A percentile compares a stretch with the other conserved stretches of the same genome.
These are phyloP conservation scores for Pterocarpus santalinus DNA, from an alignment of 306 rosid species.

Conservation along the genomic window DNA sequence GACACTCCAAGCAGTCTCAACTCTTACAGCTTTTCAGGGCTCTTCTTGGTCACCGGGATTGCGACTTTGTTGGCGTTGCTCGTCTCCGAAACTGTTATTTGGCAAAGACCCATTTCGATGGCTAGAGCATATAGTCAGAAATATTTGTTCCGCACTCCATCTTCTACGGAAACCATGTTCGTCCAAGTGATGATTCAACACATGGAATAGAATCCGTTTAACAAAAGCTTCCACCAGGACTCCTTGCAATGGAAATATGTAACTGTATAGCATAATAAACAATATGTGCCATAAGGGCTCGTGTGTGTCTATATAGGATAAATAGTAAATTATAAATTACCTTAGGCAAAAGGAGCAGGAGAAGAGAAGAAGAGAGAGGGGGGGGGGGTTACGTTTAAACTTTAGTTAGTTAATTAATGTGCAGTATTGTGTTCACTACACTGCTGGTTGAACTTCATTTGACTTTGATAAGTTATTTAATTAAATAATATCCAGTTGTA, in stretches of 20 bases:
- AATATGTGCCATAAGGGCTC: background rate
- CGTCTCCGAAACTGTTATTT: slow-evolving; percentile 46
- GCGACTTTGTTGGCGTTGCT: slow-evolving; percentile 38
- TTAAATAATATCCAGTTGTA: no score
- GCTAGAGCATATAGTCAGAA: slow-evolving; percentile 36
- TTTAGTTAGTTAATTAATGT: no score
- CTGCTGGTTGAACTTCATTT: no score
- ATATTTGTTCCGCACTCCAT: slow-evolving; percentile 7
- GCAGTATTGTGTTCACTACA: no score
- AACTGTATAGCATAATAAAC: background rate
- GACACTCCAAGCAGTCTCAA: slow-evolving; percentile 14
- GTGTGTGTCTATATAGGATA: no score
- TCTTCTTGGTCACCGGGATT: slow-evolving; percentile 36
- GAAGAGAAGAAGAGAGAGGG: no score
- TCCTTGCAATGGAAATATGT: background rate
- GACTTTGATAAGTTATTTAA: no score
- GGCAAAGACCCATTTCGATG: slow-evolving; percentile 46
- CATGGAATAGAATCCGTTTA: slow-evolving; percentile 7
- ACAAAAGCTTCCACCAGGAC: background rate
- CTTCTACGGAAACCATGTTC: slow-evolving; percentile 3
- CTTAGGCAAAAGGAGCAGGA: no score
- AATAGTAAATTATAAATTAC: no score
- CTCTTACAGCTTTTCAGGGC: slow-evolving; percentile 45
- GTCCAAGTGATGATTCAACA: background rate
- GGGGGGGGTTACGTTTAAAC: no score